Evolutionary conservation across 441 rosid species (phyloP), one percentile per base, ranked within the genome.

Genomic region (Jatropha podagrica): DNA sequence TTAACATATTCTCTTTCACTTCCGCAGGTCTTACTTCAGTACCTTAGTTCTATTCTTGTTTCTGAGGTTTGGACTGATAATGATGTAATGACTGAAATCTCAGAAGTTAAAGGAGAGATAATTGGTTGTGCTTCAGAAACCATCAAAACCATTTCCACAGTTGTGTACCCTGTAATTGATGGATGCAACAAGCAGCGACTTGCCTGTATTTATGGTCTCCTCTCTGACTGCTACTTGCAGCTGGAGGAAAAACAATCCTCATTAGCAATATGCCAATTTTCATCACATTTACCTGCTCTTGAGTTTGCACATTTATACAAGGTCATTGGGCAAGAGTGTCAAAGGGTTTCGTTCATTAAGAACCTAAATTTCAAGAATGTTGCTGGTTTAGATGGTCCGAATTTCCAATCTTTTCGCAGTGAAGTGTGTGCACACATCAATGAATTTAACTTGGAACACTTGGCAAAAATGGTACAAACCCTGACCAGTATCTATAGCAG

Each of bases 111-210:
- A 82, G 89, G 78, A 82, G 94, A 93, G 75, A 84, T 93, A 78
- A 78, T 89, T 75, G 76, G 83, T 76, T 82, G 67, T 85, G 92
- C 91, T 82, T 75, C 82, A 69, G 92, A 88, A 84, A 88, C 96
- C 68, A 87, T 94, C 81, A 85, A 87, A 79, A 83, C 87, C 52
- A 69, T 93, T 76, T 86, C 86, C 73, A 78, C 74, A 68, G 68
- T 83, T 59, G 92, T 89, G 66, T 93, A 92, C 86, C 98, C 99
- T 76, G 91, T 86, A 51, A 80, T 93, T 86, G 89, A 96, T 80
- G 99, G 99, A 62, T 77, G 83, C 87, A 89, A 93, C 83, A 96
- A 96, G 81, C 86, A 83, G 75, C 94, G 97, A 68, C 94, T 96
- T 79, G 91, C 92, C 61, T 85, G 65, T 83, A 81, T 96, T 78